Conservation (phyloP, 768 basidiomycete genomes). For the Tylopilus felleus region DNA sequence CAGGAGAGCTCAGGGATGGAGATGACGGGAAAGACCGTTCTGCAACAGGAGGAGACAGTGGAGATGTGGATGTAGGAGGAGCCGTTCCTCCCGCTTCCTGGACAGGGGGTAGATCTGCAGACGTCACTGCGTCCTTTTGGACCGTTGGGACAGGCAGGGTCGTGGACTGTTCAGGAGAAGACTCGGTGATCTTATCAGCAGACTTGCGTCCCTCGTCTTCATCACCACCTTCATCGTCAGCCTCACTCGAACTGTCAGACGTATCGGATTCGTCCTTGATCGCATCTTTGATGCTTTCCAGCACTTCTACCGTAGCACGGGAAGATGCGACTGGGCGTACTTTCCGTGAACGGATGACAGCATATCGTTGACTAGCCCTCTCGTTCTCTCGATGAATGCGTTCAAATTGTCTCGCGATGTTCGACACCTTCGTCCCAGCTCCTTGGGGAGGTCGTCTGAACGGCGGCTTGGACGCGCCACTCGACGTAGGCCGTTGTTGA, state of each 20-base stretch:
- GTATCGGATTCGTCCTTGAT: constrained; percentile 82
- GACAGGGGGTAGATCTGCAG: constrained; percentile 13
- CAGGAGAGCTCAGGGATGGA: constrained; percentile 45
- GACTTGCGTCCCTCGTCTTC: constrained; percentile 44
- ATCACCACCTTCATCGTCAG: constrained; percentile 66
- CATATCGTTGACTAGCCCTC: constrained; percentile 72
- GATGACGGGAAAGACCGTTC: constrained; percentile 48
- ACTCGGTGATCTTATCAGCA: constrained; percentile 25
- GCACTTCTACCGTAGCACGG: constrained; percentile 81
- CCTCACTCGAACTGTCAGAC: constrained; percentile 63
- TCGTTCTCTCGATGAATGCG: constrained; percentile 73
- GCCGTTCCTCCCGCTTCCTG: constrained; percentile 27
- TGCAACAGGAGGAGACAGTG: constrained; percentile 25
- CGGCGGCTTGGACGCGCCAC: constrained; percentile 41
- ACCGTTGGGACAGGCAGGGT: constrained; percentile 23
- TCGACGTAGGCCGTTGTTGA: constrained; percentile 42
- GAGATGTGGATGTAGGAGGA: constrained; percentile 22
- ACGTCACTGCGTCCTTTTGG: constrained; percentile 3
- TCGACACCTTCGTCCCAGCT: constrained; percentile 72
- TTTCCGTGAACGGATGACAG: constrained; percentile 81
- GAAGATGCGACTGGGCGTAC: constrained; percentile 90
- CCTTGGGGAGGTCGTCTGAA: constrained; percentile 51
- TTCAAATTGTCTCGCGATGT: constrained; percentile 89
- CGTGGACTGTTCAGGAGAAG: constrained; percentile 33
- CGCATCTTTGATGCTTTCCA: constrained; percentile 88